Conservation (phyloP, 768 basidiomycete species). For the Lenzites betulinus region DNA sequence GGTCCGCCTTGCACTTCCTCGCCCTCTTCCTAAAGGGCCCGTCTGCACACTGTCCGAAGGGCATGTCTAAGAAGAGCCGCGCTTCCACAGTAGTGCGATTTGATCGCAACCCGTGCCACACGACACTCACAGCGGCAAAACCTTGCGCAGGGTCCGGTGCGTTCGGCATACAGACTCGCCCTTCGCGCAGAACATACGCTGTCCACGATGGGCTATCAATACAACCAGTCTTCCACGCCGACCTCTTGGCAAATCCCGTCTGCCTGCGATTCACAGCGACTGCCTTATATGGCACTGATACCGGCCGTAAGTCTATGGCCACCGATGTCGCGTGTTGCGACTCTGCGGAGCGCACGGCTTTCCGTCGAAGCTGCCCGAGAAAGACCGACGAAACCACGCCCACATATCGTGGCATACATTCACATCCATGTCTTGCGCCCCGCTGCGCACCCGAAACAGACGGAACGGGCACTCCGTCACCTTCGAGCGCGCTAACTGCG, state of each 20-base stretch:
- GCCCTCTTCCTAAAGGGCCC: neutral
- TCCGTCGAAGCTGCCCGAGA: too few relatives aligned
- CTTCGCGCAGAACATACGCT: neutral
- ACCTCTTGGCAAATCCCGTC: neutral
- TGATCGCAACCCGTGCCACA: constrained; percentile 12
- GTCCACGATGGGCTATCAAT: neutral
- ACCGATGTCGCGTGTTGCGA: neutral
- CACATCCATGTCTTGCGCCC: neutral
- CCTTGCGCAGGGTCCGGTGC: neutral
- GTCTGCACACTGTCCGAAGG: neutral
- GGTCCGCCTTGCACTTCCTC: neutral
- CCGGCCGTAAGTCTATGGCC: neutral
- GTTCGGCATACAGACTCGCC: constrained; percentile 4
- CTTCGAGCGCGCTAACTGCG: constrained; percentile 12
- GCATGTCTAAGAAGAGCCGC: neutral
- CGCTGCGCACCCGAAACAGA: constrained; percentile 5
- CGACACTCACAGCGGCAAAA: neutral
- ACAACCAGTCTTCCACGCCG: neutral
- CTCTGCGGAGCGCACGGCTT: neutral
- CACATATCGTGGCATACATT: too few relatives aligned
- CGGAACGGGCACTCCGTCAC: constrained; percentile 14
- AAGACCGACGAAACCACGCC: too few relatives aligned
- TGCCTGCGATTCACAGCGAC: constrained; percentile 9
- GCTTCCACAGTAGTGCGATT: constrained; percentile 9
- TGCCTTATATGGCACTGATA: constrained; percentile 8